Conservation (phyloP, 2,329 filamentous ascomycete species). For the Colletotrichum musicola region DNA sequence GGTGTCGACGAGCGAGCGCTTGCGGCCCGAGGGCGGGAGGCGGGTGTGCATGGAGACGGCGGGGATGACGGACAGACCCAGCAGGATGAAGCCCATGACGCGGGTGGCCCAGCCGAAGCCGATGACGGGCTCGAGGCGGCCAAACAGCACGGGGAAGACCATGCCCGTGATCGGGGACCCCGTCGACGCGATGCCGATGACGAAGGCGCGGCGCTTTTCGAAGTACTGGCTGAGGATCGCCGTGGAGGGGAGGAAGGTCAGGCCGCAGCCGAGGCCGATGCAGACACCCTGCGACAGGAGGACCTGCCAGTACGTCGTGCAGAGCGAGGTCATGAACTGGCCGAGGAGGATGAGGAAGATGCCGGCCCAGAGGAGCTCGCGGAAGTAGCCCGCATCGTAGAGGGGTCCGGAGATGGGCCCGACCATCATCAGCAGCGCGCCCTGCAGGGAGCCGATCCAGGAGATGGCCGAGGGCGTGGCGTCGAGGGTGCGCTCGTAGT, state of each 20-base stretch:
- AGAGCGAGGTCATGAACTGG: constrained; percentile 60
- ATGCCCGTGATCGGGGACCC: constrained; percentile 57
- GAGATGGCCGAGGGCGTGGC: constrained; percentile 55
- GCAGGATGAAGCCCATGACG: constrained; percentile 58
- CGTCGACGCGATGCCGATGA: constrained; percentile 48
- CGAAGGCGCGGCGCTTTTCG: constrained; percentile 46
- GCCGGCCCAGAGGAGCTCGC: constrained; percentile 51
- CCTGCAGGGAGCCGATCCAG: constrained; percentile 60
- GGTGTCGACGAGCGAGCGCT: constrained; percentile 51
- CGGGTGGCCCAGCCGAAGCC: constrained; percentile 68
- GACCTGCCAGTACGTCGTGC: constrained; percentile 57
- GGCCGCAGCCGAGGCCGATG: constrained; percentile 52
- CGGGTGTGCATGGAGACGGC: constrained; percentile 54
- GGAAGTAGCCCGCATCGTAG: constrained; percentile 58
- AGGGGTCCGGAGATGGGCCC: constrained; percentile 56
- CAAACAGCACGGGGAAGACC: constrained; percentile 54
- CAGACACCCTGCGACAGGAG: constrained; percentile 55
- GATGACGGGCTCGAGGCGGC: constrained; percentile 59
- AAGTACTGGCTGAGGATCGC: constrained; percentile 58
- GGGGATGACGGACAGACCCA: constrained; percentile 53
- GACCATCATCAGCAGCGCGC: constrained; percentile 54
- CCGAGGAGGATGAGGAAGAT: constrained; percentile 53
- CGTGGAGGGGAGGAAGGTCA: constrained; percentile 51
- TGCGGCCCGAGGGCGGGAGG: constrained; percentile 45
- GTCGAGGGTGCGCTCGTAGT: constrained; percentile 55